Evolutionary conservation across 352 stramenopile species (phyloP), one percentile per base, ranked within the genome.

Genomic region (Phytophthora melonis): DNA sequence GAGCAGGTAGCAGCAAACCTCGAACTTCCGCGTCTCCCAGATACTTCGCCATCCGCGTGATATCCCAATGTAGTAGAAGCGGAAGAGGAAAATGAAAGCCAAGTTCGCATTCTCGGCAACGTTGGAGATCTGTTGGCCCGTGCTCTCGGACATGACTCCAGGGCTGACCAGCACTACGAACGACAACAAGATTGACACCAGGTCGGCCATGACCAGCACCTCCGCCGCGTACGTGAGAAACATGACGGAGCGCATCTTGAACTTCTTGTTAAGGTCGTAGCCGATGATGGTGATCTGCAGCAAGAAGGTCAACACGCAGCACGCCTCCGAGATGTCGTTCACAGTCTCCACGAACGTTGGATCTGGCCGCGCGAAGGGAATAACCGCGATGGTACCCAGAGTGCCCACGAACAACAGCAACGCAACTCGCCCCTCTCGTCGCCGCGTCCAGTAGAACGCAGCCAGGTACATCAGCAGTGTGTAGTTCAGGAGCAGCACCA

Each of bases 221-320:
- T 86, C 79, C 0, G 76, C 73, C 1, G 64, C 58, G 13, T 72
- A 74, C 9, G 74, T 83, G 16, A 83, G 60, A 32, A 70, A 70
- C 63, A 63, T 71, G 49, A 86, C 64, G 19, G 76, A 82, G 25
- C 59, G 52, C 45, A 85, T 66, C 23, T 80, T 79, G 47, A 85
- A 70, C 41, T 75, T 74, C 16, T 64, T 66, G 56, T 80, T 77
- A 9, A 83, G 41, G 47, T 77, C 79, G 49, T 77, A 72, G 47
- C 76, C 76, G 43, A 86, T 72, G 66, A 84, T 74, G 2, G 77
- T 84, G 60, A 86, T 84, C 68, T 86, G 79, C 27, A 86, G 52
- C 11, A 86, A 54, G 43, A 86, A 84, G 9, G 77, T 79, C 53
- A 86, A 41, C 25, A 80, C 60, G 36, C 61, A 81, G 19, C 66